A percentile compares a stretch with the other conserved stretches of the same genome.
Conservation (phyloP, 2,329 filamentous ascomycete genomes). For the Gaeumannomyces tritici region DNA sequence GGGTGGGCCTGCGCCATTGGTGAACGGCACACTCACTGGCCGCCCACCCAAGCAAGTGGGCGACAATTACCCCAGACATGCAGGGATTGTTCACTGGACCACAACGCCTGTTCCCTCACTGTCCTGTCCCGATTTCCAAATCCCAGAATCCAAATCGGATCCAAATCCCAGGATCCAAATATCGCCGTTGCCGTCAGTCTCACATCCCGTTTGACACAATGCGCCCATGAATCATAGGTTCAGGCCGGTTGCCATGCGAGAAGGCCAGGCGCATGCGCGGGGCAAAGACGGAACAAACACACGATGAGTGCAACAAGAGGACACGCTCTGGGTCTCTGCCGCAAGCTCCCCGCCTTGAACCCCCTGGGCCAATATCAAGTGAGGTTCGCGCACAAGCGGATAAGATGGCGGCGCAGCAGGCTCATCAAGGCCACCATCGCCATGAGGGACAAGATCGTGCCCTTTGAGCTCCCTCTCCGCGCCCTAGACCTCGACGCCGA, state of each 20-base stretch:
- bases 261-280: not conserved
- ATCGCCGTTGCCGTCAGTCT: not conserved
- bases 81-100: not conserved
- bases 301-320: not conserved
- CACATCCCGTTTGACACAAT: not conserved
- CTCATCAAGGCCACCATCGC: not conserved
- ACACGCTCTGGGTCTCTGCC: not conserved
- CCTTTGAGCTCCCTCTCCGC: not conserved
- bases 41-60: not conserved
- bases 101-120: too few species aligned
- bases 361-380: not conserved
- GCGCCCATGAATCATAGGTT: not conserved
- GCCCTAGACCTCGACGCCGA: constrained; percentile 44
- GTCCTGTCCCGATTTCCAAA: not conserved
- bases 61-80: not conserved
- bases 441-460: not conserved
- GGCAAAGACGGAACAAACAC: not conserved
- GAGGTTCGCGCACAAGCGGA: not conserved
- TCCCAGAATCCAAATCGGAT: not conserved
- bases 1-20: not conserved
- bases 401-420: not conserved
- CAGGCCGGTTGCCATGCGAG: not conserved
- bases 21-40: too few species aligned
- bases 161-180: not conserved
- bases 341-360: not conserved